Evolutionary conservation across 768 basidiomycete genomes (phyloP).

Genomic region (Epithele typhae): DNA sequence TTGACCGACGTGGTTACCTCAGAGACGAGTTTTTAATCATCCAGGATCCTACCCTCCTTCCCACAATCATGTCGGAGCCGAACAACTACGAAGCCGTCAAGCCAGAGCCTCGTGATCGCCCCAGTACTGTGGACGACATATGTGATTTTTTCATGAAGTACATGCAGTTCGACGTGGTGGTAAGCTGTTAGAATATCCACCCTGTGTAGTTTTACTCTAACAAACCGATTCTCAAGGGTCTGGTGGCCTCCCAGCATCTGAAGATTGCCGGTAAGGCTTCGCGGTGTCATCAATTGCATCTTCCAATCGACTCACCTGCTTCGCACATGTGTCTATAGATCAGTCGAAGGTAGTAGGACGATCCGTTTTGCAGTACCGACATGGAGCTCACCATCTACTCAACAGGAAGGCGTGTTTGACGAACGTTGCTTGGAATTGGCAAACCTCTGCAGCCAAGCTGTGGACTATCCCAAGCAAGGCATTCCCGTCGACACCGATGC

Average conservation of each 20-base stretch:
- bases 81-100: slow-evolving; percentile 44
- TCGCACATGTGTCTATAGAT: slow-evolving; percentile 36
- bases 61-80: slow-evolving; percentile 42
- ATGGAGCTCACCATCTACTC: neutral
- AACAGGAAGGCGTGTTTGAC: slow-evolving; percentile 61
- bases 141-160: slow-evolving; percentile 82
- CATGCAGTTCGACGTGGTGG: slow-evolving; percentile 78
- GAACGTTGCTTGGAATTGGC: slow-evolving; percentile 53
- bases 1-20: slow-evolving; percentile 3
- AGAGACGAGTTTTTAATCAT: slow-evolving; percentile 68
- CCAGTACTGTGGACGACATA: slow-evolving; percentile 64
- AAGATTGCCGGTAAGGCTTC: slow-evolving; percentile 55
- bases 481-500: slow-evolving; percentile 47
- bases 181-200: slow-evolving; percentile 27
- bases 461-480: slow-evolving; percentile 80
- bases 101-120: slow-evolving; percentile 23
- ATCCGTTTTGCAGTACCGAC: neutral
- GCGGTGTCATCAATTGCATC: neutral
- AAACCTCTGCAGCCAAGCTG: slow-evolving; percentile 57
- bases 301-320: too few relatives aligned
- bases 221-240: slow-evolving; percentile 42
- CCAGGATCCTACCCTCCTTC: slow-evolving; percentile 49
- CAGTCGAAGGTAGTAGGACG: slow-evolving; percentile 62
- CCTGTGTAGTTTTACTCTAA: neutral
- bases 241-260: slow-evolving; percentile 62